These are phyloP conservation scores for Pichia sp. DNA, from an alignment of 1,139 yeast genomes.

Conservation along the genomic window DNA sequence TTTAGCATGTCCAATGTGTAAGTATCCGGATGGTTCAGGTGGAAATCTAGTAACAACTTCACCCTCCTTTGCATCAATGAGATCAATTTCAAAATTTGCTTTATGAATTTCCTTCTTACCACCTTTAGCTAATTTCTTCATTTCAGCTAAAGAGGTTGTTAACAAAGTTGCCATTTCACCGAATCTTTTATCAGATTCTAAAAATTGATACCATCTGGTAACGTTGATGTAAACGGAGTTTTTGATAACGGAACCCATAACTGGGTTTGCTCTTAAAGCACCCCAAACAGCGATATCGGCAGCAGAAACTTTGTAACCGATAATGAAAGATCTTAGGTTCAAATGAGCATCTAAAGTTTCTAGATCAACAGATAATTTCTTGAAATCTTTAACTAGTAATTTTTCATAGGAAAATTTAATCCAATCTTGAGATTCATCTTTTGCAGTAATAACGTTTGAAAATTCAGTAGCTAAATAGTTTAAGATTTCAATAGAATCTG, in stretches of 20 bases:
- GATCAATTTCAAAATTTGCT: conserved; percentile 89
- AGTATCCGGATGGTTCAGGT: conserved; percentile 85
- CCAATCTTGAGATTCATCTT: conserved; percentile 50
- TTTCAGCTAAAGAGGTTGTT: conserved; percentile 61
- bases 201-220: conserved; percentile 85
- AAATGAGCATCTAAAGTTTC: conserved; percentile 77
- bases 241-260: conserved; percentile 85
- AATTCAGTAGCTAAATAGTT: conserved; percentile 38
- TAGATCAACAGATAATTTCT: conserved; percentile 68
- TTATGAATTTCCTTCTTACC: conserved; percentile 74
- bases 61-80: conserved; percentile 85
- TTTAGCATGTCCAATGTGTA: conserved; percentile 96
- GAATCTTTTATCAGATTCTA: conserved; percentile 60
- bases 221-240: conserved; percentile 76
- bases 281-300: conserved; percentile 95
- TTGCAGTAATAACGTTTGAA: conserved; percentile 33
- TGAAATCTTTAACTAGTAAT: conserved; percentile 78
- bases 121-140: conserved; percentile 64
- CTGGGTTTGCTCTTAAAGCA: conserved; percentile 82
- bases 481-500: conserved; percentile 21
- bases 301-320: conserved; percentile 56
- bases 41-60: conserved; percentile 97
- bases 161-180: conserved; percentile 64
- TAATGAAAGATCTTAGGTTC: conserved; percentile 74
- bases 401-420: conserved; percentile 59